phyloP scores from a whole-genome alignment of 257 asterid species.

The Mitragyna speciosa region DNA sequence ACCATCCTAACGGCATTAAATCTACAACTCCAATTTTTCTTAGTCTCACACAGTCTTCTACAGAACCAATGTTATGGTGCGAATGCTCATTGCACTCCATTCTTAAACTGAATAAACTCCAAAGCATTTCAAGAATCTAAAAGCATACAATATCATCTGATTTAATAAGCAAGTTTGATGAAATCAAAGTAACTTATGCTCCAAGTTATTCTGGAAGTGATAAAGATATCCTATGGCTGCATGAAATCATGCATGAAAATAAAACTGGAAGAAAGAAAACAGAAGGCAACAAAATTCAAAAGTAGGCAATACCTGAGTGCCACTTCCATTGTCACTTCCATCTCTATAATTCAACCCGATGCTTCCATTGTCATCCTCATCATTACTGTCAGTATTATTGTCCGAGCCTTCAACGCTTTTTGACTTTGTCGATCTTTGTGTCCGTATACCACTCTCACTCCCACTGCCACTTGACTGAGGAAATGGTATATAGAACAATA shows the following conservation, averaged over 20 bases:
- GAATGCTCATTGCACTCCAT: background rate
- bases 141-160: background rate
- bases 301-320: conserved; percentile 40
- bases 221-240: background rate
- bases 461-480: conserved; percentile 53
- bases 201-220: background rate
- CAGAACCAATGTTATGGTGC: background rate
- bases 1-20: background rate
- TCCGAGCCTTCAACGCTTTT: conserved; percentile 35
- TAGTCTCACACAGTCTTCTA: background rate
- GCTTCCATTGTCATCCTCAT: conserved; percentile 44
- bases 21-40: background rate
- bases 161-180: background rate
- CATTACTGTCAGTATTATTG: conserved; percentile 34
- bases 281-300: background rate
- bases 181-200: background rate
- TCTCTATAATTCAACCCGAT: conserved; percentile 33
- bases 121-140: conserved; percentile 2
- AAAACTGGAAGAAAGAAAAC: background rate
- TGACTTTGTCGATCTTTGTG: conserved; percentile 39
- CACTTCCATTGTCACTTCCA: conserved; percentile 54
- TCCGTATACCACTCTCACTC: conserved; percentile 49
- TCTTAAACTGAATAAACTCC: background rate
- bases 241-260: background rate
- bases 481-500: conserved; percentile 1